phyloP scores from a whole-genome alignment of 441 rosid species.

The Eruca vesicaria region DNA sequence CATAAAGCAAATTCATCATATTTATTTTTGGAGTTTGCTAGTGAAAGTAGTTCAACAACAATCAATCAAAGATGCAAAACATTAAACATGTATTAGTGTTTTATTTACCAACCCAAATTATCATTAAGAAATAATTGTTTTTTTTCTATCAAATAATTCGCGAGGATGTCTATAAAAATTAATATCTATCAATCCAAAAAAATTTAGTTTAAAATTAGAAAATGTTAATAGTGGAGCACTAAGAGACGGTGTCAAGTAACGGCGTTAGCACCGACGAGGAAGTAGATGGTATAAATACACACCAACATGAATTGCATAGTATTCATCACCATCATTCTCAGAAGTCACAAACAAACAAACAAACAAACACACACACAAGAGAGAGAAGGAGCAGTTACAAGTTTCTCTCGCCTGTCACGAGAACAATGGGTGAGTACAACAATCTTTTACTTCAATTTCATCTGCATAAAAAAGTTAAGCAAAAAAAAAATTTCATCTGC shows the following conservation, averaged over 20 bases:
- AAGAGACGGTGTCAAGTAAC: constrained; percentile 46
- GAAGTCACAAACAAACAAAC: constrained; percentile 2
- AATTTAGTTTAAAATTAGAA: neutral
- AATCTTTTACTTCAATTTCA: constrained; percentile 17
- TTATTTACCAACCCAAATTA: constrained; percentile 5
- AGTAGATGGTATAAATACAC: constrained; percentile 28
- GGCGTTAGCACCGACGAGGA: constrained; percentile 50
- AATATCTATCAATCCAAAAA: no score
- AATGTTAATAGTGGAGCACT: constrained; percentile 18
- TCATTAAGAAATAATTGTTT: neutral
- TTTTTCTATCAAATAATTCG: neutral
- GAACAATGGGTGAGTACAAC: constrained; percentile 40
- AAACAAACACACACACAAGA: neutral
- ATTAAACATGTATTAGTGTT: neutral
- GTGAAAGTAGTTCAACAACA: constrained; percentile 11
- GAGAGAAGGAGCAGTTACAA: constrained; percentile 16
- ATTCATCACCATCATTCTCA: constrained; percentile 16
- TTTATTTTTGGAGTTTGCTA: neutral
- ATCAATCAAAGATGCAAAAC: constrained; percentile 9
- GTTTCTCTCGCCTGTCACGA: constrained; percentile 34
- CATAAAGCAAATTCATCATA: no score
- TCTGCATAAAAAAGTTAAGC: no score
- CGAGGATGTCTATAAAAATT: neutral
- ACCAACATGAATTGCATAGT: constrained; percentile 34
- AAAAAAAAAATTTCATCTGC: no score